Conservation (phyloP, 2,329 filamentous ascomycete species). For the Penicillium sp. region DNA sequence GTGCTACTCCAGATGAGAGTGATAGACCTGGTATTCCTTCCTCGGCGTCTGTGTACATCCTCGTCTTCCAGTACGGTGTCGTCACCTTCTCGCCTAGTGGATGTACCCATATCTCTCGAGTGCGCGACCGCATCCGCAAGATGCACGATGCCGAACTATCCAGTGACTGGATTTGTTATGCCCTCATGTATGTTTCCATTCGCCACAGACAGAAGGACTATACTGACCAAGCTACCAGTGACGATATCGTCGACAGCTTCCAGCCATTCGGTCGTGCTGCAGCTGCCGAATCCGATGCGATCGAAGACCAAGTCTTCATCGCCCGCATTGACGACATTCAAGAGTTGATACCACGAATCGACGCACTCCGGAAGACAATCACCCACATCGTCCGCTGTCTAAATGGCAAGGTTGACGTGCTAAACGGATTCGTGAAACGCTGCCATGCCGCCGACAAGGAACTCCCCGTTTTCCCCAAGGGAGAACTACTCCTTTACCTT, state of each 20-base stretch:
- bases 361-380: conserved; percentile 85
- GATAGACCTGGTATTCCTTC: conserved; percentile 73
- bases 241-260: conserved; percentile 95
- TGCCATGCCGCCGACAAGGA: conserved; percentile 83
- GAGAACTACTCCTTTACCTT: conserved; percentile 92
- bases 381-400: conserved; percentile 87
- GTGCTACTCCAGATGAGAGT: conserved; percentile 66
- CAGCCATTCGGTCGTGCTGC: conserved; percentile 81
- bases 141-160: conserved; percentile 89
- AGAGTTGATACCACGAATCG: conserved; percentile 79
- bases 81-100: conserved; percentile 88
- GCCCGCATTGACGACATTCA: conserved; percentile 85
- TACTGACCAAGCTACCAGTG: conserved; percentile 50
- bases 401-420: conserved; percentile 91
- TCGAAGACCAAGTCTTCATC: conserved; percentile 93
- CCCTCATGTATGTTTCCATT: conserved; percentile 71
- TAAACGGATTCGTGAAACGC: conserved; percentile 93
- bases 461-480: conserved; percentile 77
- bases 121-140: conserved; percentile 82
- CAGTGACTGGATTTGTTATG: conserved; percentile 98
- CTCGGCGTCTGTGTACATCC: conserved; percentile 89
- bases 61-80: conserved; percentile 91
- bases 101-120: conserved; percentile 79
- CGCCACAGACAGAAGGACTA: neutral
- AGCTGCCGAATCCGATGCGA: conserved; percentile 81